Evolutionary conservation across 2,329 filamentous ascomycete species (phyloP), one percentile per base, ranked within the genome.

Genomic region (Talaromyces albobiverticillius): DNA sequence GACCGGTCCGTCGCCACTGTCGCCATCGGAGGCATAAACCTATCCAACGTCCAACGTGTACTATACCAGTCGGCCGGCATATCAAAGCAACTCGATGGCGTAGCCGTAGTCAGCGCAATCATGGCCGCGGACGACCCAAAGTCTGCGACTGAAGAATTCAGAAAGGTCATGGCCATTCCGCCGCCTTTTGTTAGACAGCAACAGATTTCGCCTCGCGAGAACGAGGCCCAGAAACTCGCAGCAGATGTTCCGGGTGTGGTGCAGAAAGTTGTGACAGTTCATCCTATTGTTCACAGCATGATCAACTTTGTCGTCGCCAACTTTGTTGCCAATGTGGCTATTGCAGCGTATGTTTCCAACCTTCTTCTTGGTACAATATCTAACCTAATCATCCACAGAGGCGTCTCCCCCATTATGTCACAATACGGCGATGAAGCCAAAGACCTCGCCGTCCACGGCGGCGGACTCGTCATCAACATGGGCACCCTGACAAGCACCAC

Each of bases 241-340:
- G 58, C 65, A n/a, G 62, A 69, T 25, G 67, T 76, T 4, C 72
- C 75, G 2, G 54, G 62, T 3, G 72, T 88, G 16, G 77, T 95
- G 41, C 76, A 75, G 56, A 77, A 79, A 5, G 81, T 96, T 46
- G 82, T 82, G 4, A 69, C 76, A 2, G 78, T 73, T 41, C 86
- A 82, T 54, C 91, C 92, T 0, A 79, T 97, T 20, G 88, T 88
- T 48, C 93, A 97, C 74, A 96, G 96, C 73, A 97, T 97, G 90
- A 97, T 94, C 51, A 97, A 97, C 69, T 80, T 92, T 50, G 93
- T 97, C 0, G 93, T 96, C 20, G 91, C 96, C 66, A 96, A 96
- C 73, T 89, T 97, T 64, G 89, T 92, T 14, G 93, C 94, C 50
- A 96, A 95, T 66, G 87, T 96, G 3, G 90, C 90, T 36, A 80